Conservation (phyloP, 2,329 filamentous ascomycete genomes). For the Rhinocladiella similis region DNA sequence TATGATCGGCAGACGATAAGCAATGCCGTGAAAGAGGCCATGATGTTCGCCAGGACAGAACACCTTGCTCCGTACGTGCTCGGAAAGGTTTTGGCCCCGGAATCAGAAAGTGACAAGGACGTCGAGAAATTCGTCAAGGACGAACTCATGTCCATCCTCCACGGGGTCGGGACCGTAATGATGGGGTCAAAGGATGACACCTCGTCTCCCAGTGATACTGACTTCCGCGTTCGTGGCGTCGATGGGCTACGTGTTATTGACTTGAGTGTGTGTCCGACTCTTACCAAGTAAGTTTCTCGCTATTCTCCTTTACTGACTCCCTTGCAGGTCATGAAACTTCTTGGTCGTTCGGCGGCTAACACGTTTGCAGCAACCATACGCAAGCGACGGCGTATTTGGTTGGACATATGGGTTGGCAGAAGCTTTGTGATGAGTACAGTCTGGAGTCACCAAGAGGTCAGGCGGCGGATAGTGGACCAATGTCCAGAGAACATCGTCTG, state of each 20-base stretch:
- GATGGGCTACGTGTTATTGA: conserved; percentile 42
- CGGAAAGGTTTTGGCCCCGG: conserved; percentile 43
- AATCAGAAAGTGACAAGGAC: conserved; percentile 54
- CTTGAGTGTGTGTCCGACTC: conserved; percentile 43
- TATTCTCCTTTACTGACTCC: too few relatives aligned
- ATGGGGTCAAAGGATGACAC: conserved; percentile 53
- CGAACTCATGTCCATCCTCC: conserved; percentile 51
- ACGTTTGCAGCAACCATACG: conserved; percentile 46
- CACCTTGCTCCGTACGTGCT: conserved; percentile 47
- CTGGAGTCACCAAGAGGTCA: neutral
- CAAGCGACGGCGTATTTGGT: conserved; percentile 57
- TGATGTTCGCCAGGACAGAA: conserved; percentile 43
- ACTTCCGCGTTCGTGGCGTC: conserved; percentile 40
- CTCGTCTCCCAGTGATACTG: conserved; percentile 49
- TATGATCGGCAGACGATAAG: conserved; percentile 56
- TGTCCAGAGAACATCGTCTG: neutral
- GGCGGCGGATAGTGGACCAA: neutral
- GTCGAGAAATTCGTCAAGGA: conserved; percentile 50
- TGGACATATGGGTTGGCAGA: conserved; percentile 53
- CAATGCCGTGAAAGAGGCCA: conserved; percentile 46
- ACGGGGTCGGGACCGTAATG: conserved; percentile 57
- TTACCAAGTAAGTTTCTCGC: conserved; percentile 35
- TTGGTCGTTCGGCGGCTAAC: too few relatives aligned
- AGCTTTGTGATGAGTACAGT: conserved; percentile 47
- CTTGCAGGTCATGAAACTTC: too few relatives aligned